Evolutionary conservation across 2,329 filamentous ascomycete species (phyloP).

Genomic region (Phaeosphaeria sp.): DNA sequence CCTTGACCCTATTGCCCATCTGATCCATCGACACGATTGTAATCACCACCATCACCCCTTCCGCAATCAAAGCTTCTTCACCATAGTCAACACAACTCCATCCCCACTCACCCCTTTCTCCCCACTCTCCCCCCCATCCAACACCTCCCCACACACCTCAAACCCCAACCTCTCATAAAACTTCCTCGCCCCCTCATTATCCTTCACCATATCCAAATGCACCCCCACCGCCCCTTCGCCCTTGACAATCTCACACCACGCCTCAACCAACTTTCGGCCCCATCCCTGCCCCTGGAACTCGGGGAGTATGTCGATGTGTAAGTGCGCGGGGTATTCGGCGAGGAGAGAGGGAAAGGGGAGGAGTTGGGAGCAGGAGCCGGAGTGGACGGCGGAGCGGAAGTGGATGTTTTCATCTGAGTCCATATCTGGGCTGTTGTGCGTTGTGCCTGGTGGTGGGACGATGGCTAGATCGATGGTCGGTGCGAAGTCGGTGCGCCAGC

Average conservation of each 20-base stretch:
- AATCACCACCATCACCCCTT: not conserved
- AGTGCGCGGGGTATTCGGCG: constrained; percentile 43
- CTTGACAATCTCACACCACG: constrained; percentile 29
- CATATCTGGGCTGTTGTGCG: constrained; percentile 19
- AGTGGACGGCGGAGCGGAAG: constrained; percentile 25
- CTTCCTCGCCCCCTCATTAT: constrained; percentile 34
- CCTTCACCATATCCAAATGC: constrained; percentile 46
- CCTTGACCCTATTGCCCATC: no score
- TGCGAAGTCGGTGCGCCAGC: constrained; percentile 37
- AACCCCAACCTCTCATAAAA: constrained; percentile 42
- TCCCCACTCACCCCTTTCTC: constrained; percentile 28
- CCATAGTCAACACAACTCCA: constrained; percentile 32
- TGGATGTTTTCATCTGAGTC: constrained; percentile 22
- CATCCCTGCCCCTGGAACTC: constrained; percentile 42
- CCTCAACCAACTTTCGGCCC: constrained; percentile 38
- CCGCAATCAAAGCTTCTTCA: constrained; percentile 30
- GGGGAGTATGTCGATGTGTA: constrained; percentile 48
- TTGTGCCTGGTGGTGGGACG: constrained; percentile 18
- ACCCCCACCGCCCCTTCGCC: constrained; percentile 35
- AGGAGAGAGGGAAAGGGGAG: constrained; percentile 23
- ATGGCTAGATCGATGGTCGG: constrained; percentile 27
- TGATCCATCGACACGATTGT: not conserved
- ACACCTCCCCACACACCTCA: constrained; percentile 23
- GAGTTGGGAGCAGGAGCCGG: constrained; percentile 33
- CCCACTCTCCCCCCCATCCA: constrained; percentile 38